Base-by-base conservation (phyloP, 257 asterid species). In the Cordia subcordata region DNA sequence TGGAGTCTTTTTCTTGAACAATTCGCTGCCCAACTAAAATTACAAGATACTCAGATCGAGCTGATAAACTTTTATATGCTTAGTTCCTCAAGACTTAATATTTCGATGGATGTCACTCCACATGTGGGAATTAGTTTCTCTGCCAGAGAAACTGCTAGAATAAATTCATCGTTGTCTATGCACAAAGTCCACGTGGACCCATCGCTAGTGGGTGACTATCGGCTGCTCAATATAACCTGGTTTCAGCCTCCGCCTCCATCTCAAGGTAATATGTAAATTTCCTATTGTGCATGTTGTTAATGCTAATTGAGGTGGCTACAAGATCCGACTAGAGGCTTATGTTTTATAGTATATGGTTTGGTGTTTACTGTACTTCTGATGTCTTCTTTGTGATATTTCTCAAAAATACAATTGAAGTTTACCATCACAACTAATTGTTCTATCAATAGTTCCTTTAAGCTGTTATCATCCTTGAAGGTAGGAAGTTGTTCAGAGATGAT, bases 101-200 rank as follows among this genome's bases (percentile, higher is more conserved):
- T 91, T 75, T 91, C 98, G 10, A 91, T 91, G 98, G 95, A 88
- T 71, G 70, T 91, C 57, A 84, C 87, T 65, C 98, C 98, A 35
- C 80, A 76, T 58, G 78, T 68, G 60, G 96, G 88, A 50, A 49
- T 88, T 65, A 76, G 85, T 62, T 88, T 91, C 75, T 77, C 96
- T 46, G 77, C 82, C 66, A 72, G 42, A 21, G 92, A 88, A 68
- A 93, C 88, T 70, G 72, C 82, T 62, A 67, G 70, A 58, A 84
- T 91, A 74, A 84, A 79, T 68, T 68, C 90, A 49, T 86, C 92
- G 4, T 75, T 91, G 45, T 75, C 79, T 35, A 70, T 46, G 63
- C 95, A 82, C 72, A 84, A 69, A 76, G 83, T 84, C 60, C 86
- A 47, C 23, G 75, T 91, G 27, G 82, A 84, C 73, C 95, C 95